Evolutionary conservation across 257 asterid genomes (phyloP), one percentile per base, ranked within the genome.

Genomic region (Vinca minor): DNA sequence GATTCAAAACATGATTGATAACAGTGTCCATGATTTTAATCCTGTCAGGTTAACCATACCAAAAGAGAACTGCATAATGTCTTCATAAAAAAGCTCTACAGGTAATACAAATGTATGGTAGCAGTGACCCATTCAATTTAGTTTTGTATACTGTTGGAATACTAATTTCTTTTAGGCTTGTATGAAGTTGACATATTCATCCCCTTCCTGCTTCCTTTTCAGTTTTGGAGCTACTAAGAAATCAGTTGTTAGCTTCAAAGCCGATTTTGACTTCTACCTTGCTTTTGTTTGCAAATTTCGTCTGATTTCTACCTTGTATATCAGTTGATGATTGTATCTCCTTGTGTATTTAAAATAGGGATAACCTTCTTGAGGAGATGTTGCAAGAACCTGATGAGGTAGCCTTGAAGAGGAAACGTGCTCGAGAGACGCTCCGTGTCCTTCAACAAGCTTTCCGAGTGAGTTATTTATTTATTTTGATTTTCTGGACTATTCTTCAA

Each of bases 311-410:
- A 36, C 28, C 62, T 12, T 12, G 54, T 46, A 10, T 14, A 46
- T 47, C n/a, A 4, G 17, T 49, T 70, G 67, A 81, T 78, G 71
- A 12, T 65, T 56, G 32, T 64, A 34, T 59, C 15, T 31, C 36
- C 3, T 38, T 29, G 59, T 55, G 42, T 73, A 67, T 64, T 62
- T 58, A 69, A 76, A 39, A 59, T 84, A 93, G 99, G 73, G 99
- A 93, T 72, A 83, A 87, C 76, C 67, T 93, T 78, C 84, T 93
- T 25, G 97, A 89, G 74, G 99, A 93, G 73, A 83, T 89, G 90
- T 67, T 93, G 76, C 97, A 89, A 75, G 99, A 93, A 83, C 99
- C 97, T 67, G 95, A 83, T 64, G 99, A 89, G 83, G 75, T 93
- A 69, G 82, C 97, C 38, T 69, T 71, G 62, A 93, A 85, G 81